Evolutionary conservation across 2,329 filamentous ascomycete species (phyloP).

Genomic region (Aureobasidium sp.): DNA sequence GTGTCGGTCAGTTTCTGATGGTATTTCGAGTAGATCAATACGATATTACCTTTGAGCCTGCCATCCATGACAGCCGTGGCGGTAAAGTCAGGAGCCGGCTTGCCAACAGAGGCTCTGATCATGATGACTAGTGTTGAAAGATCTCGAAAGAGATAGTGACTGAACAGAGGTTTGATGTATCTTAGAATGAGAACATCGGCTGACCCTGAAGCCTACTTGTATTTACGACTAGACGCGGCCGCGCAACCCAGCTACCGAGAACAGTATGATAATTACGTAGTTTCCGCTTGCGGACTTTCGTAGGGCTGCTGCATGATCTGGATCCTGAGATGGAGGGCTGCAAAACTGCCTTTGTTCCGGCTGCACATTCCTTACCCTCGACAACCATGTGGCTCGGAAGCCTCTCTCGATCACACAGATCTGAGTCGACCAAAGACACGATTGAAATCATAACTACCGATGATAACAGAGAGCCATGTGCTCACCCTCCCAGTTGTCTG

Average conservation of each 20-base stretch:
- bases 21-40: background rate
- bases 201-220: background rate
- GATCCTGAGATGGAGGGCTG: background rate
- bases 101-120: constrained; percentile 20
- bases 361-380: background rate
- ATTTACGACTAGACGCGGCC: background rate
- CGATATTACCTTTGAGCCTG: constrained; percentile 23
- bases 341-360: constrained; percentile 9
- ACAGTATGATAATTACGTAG: background rate
- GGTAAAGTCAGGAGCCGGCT: constrained; percentile 26
- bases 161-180: background rate
- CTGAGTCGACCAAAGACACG: too few species aligned
- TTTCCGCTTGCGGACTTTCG: constrained; percentile 1
- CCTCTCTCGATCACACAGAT: background rate
- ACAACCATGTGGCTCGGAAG: background rate
- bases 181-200: background rate
- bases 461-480: too few species aligned
- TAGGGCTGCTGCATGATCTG: background rate
- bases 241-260: background rate
- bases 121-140: background rate
- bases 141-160: background rate
- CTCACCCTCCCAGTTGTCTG: too few species aligned
- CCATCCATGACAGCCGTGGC: constrained; percentile 27
- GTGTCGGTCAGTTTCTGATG: background rate
- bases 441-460: background rate